These are phyloP conservation scores for Lactarius vividus DNA, from an alignment of 768 basidiomycete species.

Conservation along the genomic window DNA sequence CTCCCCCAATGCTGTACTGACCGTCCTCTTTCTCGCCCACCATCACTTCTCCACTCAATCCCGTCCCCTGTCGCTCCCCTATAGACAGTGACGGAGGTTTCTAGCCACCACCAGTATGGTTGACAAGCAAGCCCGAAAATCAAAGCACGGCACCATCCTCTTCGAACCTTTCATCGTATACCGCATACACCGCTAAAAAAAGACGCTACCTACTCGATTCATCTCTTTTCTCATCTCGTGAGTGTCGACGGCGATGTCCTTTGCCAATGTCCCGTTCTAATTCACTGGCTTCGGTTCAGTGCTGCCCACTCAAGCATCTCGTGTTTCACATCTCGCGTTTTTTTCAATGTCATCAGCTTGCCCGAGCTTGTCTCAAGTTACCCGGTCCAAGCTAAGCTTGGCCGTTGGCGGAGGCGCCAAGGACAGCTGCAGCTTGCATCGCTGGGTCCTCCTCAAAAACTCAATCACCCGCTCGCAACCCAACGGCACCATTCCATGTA, in stretches of 20 bases:
- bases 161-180: conserved; percentile 87
- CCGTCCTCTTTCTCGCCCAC: conserved; percentile 34
- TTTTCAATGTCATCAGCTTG: conserved; percentile 47
- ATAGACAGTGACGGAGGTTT: conserved; percentile 32
- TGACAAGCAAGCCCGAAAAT: conserved; percentile 76
- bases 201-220: conserved; percentile 1
- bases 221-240: conserved; percentile 24
- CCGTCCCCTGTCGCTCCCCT: conserved; percentile 22
- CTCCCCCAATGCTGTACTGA: conserved; percentile 37
- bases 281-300: conserved; percentile 2
- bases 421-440: conserved; percentile 74
- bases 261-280: conserved; percentile 7
- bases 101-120: conserved; percentile 56
- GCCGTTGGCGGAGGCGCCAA: conserved; percentile 51
- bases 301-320: conserved; percentile 13
- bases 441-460: conserved; percentile 88
- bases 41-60: conserved; percentile 28
- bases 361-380: conserved; percentile 58
- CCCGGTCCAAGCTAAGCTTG: conserved; percentile 53
- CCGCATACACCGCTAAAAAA: conserved; percentile 68
- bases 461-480: conserved; percentile 60
- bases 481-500: conserved; percentile 36
- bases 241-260: conserved; percentile 1
- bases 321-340: conserved; percentile 25
- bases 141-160: conserved; percentile 82